Evolutionary conservation across 2,329 filamentous ascomycete species (phyloP).

Genomic region (Aspergillus carbonarius): DNA sequence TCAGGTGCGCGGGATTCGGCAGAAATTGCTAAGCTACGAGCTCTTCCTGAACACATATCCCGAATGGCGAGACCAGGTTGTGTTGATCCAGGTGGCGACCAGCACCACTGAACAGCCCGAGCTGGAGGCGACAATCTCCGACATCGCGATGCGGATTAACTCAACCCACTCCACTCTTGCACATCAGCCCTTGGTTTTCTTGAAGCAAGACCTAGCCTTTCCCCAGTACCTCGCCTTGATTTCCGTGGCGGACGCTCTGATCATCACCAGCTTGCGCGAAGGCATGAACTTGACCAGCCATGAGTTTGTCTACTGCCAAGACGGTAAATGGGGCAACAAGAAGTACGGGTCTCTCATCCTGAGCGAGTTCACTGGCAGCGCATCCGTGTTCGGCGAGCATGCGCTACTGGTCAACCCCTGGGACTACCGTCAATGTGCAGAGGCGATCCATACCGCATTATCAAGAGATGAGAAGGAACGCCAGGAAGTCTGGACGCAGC

Average conservation of each 20-base stretch:
- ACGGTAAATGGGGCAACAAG: conserved; percentile 70
- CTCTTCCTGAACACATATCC: conserved; percentile 93
- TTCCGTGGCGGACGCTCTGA: conserved; percentile 83
- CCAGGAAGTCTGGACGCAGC: conserved; percentile 67
- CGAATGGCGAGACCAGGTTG: conserved; percentile 78
- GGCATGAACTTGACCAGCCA: conserved; percentile 97
- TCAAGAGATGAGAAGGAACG: conserved; percentile 78
- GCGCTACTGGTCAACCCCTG: conserved; percentile 90
- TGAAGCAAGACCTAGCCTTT: conserved; percentile 93
- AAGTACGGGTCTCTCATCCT: conserved; percentile 87
- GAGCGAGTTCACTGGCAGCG: conserved; percentile 92
- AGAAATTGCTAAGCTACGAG: conserved; percentile 90
- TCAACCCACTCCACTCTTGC: conserved; percentile 86
- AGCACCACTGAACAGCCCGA: conserved; percentile 87
- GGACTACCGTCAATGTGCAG: conserved; percentile 86
- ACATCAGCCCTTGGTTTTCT: conserved; percentile 88
- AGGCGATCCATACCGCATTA: conserved; percentile 79
- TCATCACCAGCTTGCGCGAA: conserved; percentile 93
- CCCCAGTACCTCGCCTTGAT: conserved; percentile 89
- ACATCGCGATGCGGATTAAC: conserved; percentile 94
- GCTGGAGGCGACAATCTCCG: conserved; percentile 81
- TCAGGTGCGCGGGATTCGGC: conserved; percentile 84
- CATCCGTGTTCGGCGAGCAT: conserved; percentile 76
- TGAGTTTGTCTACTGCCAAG: conserved; percentile 90
- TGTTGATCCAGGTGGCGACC: conserved; percentile 90